phyloP scores from a whole-genome alignment of 176 grass and related monocot species.

The Olyra latifolia region DNA sequence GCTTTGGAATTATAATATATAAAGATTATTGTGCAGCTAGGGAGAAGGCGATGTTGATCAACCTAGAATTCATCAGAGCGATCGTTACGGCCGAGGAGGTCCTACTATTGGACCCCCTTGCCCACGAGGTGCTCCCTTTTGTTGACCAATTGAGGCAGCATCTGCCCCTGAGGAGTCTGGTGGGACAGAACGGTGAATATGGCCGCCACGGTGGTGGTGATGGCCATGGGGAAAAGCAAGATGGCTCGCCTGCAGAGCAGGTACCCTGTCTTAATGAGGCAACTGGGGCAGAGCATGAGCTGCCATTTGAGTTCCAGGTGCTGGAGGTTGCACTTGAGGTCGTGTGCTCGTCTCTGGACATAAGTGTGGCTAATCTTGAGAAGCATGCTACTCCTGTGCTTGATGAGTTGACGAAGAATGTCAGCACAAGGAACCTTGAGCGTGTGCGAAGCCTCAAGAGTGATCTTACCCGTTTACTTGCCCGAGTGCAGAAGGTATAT shows the following conservation, averaged over 20 bases:
- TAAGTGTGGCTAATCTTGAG: constrained; percentile 69
- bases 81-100: constrained; percentile 94
- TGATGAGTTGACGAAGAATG: constrained; percentile 89
- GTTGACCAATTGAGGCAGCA: constrained; percentile 80
- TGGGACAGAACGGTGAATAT: constrained; percentile 34
- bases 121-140: constrained; percentile 80
- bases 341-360: constrained; percentile 65
- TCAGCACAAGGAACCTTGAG: constrained; percentile 92
- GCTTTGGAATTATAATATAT: constrained; percentile 1
- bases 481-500: constrained; percentile 86
- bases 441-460: constrained; percentile 91
- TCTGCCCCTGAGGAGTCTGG: constrained; percentile 57
- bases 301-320: constrained; percentile 99
- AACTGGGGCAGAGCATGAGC: constrained; percentile 59
- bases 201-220: constrained; percentile 18
- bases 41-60: constrained; percentile 93
- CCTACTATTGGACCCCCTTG: constrained; percentile 77
- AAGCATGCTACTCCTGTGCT: constrained; percentile 80
- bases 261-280: constrained; percentile 45
- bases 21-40: constrained; percentile 62
- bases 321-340: constrained; percentile 80
- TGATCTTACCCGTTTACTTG: constrained; percentile 83
- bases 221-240: constrained; percentile 32
- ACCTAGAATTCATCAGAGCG: constrained; percentile 87
- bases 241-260: constrained; percentile 30